A percentile compares a stretch with the other conserved stretches of the same genome.
phyloP scores from a whole-genome alignment of 2,329 filamentous ascomycete species.

The Penicillium griseofulvum region DNA sequence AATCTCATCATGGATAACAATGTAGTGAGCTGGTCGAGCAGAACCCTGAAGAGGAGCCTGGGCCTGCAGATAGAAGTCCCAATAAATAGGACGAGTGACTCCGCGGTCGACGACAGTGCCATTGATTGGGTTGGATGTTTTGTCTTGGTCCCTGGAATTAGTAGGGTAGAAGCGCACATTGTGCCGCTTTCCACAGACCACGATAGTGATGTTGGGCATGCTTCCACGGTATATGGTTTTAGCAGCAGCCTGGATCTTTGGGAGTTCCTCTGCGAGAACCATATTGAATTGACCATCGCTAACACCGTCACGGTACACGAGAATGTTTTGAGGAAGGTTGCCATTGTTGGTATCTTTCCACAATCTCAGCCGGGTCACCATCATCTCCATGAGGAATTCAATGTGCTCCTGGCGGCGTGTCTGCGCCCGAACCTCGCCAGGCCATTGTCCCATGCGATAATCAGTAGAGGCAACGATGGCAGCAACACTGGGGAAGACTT shows the following conservation, averaged over 20 bases:
- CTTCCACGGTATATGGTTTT: conserved; percentile 52
- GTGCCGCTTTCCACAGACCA: conserved; percentile 83
- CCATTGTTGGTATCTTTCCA: conserved; percentile 60
- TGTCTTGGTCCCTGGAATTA: conserved; percentile 44
- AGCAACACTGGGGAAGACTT: conserved; percentile 68
- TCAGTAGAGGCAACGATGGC: conserved; percentile 75
- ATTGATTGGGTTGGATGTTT: conserved; percentile 62
- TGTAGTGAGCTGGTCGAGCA: conserved; percentile 76
- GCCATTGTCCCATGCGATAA: conserved; percentile 69
- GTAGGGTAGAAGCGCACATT: conserved; percentile 81
- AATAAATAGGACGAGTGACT: conserved; percentile 68
- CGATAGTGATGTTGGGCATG: conserved; percentile 63
- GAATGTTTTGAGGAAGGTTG: conserved; percentile 64
- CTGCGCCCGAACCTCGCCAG: conserved; percentile 60
- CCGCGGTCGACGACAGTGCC: conserved; percentile 82
- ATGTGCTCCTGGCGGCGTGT: conserved; percentile 64
- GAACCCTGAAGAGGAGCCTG: conserved; percentile 79
- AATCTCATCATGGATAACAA: conserved; percentile 66
- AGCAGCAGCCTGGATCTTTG: conserved; percentile 55
- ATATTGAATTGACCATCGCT: conserved; percentile 75
- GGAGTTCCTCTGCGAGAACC: conserved; percentile 65
- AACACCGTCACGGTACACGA: conserved; percentile 85
- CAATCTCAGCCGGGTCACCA: conserved; percentile 60
- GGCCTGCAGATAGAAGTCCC: conserved; percentile 81
- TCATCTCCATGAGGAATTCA: conserved; percentile 56